Conservation (phyloP, 257 asterid species). For the Capsicum baccatum region DNA sequence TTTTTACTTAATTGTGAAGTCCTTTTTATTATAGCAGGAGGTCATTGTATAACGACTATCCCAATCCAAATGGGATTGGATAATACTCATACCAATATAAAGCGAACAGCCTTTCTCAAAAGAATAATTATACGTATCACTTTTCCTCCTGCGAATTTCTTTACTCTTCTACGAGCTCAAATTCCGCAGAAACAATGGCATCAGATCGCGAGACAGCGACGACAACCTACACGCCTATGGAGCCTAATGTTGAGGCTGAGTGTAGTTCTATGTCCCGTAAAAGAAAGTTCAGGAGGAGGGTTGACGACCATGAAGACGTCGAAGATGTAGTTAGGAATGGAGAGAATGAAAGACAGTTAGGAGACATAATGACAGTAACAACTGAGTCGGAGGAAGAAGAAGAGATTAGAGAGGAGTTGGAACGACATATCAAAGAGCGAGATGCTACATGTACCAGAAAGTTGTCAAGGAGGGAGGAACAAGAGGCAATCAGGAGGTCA, state of each 20-base stretch:
- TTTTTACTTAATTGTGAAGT: too few relatives aligned
- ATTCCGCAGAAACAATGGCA: too few relatives aligned
- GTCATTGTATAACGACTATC: too few relatives aligned
- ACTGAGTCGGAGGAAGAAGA: conserved; percentile 84
- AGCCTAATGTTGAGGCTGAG: conserved; percentile 48
- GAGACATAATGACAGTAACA: conserved; percentile 53
- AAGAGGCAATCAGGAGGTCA: neutral
- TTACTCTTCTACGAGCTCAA: too few relatives aligned
- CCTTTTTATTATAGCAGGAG: too few relatives aligned
- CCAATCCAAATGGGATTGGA: too few relatives aligned
- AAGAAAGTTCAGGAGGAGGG: conserved; percentile 83
- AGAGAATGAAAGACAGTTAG: conserved; percentile 60
- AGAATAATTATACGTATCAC: too few relatives aligned
- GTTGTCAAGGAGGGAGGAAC: conserved; percentile 42
- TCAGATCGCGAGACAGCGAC: conserved; percentile 56
- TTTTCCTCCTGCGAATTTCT: too few relatives aligned
- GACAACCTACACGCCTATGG: conserved; percentile 64
- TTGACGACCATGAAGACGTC: conserved; percentile 71
- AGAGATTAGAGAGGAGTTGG: conserved; percentile 87
- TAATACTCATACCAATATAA: too few relatives aligned
- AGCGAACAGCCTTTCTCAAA: too few relatives aligned
- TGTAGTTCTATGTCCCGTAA: conserved; percentile 38
- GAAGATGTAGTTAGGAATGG: conserved; percentile 54
- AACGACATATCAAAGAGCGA: conserved; percentile 71
- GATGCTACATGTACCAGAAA: conserved; percentile 91